Evolutionary conservation across 1,284 basidiomycete species (phyloP).

Genomic region (Sutorius eximius): DNA sequence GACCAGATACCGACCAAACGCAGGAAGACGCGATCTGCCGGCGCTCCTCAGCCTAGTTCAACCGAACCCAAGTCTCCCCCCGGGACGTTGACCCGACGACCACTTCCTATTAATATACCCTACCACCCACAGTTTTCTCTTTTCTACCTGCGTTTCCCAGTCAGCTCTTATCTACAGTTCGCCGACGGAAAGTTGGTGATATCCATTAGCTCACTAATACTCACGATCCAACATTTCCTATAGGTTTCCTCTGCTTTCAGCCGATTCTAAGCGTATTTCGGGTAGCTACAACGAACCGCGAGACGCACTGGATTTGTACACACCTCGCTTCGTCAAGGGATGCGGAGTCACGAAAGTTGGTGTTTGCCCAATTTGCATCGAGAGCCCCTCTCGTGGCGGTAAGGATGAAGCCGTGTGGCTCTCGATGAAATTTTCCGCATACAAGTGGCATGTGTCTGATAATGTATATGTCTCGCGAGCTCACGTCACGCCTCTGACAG

Average conservation of each 20-base stretch:
- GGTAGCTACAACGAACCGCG: conserved; percentile 60
- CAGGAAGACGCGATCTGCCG: conserved; percentile 12
- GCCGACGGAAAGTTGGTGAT: conserved; percentile 32
- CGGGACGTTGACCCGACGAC: conserved; percentile 35
- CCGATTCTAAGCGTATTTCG: conserved; percentile 42
- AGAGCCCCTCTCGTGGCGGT: conserved; percentile 60
- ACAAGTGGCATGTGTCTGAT: conserved; percentile 59
- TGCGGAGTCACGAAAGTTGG: conserved; percentile 68
- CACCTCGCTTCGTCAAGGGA: conserved; percentile 75
- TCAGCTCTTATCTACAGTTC: conserved; percentile 50
- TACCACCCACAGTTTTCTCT: conserved; percentile 49
- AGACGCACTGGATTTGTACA: conserved; percentile 65
- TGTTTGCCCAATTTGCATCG: conserved; percentile 75
- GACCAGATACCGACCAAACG: conserved; percentile 8
- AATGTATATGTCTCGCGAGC: background rate
- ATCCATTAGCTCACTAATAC: background rate
- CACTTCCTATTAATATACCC: conserved; percentile 48
- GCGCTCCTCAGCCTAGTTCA: background rate
- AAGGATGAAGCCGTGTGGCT: conserved; percentile 66
- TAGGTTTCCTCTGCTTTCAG: conserved; percentile 37
- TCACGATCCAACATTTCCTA: conserved; percentile 3
- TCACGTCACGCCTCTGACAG: conserved; percentile 16
- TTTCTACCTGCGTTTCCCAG: conserved; percentile 67
- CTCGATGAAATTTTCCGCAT: conserved; percentile 77
- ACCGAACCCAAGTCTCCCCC: background rate